Evolutionary conservation across 148 eudicot genomes (phyloP).

Genomic region (Spergularia bocconei): DNA sequence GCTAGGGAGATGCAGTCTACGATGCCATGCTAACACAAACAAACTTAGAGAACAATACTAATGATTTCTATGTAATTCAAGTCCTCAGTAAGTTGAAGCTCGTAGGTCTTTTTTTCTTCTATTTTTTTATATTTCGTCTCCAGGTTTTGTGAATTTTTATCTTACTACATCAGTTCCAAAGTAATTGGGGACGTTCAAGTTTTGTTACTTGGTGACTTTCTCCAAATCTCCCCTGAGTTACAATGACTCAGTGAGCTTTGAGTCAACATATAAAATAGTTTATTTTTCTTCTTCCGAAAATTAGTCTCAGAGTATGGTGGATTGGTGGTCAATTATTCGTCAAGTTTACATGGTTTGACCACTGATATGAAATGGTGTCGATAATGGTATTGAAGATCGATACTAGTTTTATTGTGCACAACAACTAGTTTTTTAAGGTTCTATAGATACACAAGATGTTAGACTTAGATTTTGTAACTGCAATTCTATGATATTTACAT

Average conservation of each 20-base stretch:
- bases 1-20: conserved; percentile 13
- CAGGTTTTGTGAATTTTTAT: too few relatives aligned
- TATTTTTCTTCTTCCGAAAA: too few relatives aligned
- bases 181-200: too few relatives aligned
- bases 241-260: too few relatives aligned
- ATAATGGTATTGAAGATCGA: not conserved
- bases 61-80: conserved; percentile 15
- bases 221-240: too few relatives aligned
- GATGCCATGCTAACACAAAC: conserved; percentile 22
- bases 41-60: conserved; percentile 16
- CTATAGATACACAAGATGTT: not conserved
- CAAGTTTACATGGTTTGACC: not conserved
- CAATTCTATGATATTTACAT: not conserved
- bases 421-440: not conserved
- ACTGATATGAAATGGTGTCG: not conserved
- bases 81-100: conserved; percentile 17
- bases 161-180: too few relatives aligned
- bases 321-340: not conserved
- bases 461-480: not conserved
- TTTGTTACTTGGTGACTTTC: too few relatives aligned
- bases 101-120: not conserved
- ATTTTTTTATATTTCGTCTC: too few relatives aligned
- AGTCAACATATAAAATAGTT: too few relatives aligned
- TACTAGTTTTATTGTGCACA: not conserved
- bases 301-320: too few relatives aligned